Percentiles rank a stretch among this genome's conserved stretches.
These are phyloP conservation scores for Lactarius sp. DNA, from an alignment of 768 basidiomycete genomes.

Conservation along the genomic window DNA sequence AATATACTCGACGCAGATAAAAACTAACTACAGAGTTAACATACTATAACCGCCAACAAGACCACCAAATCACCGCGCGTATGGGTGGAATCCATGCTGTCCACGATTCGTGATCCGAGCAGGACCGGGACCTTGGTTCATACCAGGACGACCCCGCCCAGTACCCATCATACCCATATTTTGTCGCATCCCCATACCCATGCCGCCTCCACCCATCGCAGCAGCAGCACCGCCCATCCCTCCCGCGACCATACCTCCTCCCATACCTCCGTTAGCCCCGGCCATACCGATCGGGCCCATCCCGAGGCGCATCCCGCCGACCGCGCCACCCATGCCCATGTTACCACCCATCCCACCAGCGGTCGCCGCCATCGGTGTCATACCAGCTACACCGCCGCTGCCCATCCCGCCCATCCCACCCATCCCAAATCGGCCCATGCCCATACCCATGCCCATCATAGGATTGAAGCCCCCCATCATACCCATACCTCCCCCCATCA, in stretches of 20 bases:
- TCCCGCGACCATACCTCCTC: no score
- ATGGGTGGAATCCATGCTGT: constrained; percentile 80
- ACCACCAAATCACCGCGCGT: constrained; percentile 49
- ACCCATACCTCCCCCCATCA: constrained; percentile 36
- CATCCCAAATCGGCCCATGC: constrained; percentile 13
- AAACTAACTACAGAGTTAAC: neutral
- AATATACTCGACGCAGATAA: constrained; percentile 6
- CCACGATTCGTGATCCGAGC: constrained; percentile 58
- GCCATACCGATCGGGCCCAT: no score
- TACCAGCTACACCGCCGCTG: constrained; percentile 27
- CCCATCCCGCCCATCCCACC: constrained; percentile 35
- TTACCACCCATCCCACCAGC: no score
- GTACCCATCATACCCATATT: constrained; percentile 36
- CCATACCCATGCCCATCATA: no score
- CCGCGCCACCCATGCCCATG: constrained; percentile 30
- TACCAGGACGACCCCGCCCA: constrained; percentile 55
- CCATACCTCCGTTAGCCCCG: no score
- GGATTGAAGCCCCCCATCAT: constrained; percentile 26
- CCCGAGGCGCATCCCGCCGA: constrained; percentile 11
- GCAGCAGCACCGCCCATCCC: constrained; percentile 28
- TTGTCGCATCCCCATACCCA: constrained; percentile 36
- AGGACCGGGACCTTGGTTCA: constrained; percentile 44
- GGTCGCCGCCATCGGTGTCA: no score
- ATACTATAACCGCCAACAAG: neutral
- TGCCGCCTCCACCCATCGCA: constrained; percentile 27